These are phyloP conservation scores for Blattamonas nauphoetae DNA, from an alignment of 78 protist genomes.

Conservation along the genomic window DNA sequence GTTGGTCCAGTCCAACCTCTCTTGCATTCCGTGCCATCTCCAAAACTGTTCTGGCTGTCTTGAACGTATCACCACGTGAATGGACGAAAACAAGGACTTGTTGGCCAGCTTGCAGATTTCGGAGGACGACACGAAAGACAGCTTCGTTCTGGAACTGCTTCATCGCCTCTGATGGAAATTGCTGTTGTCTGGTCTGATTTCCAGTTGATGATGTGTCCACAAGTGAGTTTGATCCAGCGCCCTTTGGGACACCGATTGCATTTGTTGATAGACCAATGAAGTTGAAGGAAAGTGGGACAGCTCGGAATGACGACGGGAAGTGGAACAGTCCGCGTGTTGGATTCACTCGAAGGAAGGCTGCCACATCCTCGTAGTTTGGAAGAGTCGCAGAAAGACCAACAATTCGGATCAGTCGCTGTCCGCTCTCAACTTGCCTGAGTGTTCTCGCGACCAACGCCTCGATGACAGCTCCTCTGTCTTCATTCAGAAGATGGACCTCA, in stretches of 20 bases:
- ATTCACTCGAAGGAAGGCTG: slow-evolving; percentile 76
- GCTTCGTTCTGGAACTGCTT: neutral
- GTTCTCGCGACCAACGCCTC: slow-evolving; percentile 89
- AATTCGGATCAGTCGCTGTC: slow-evolving; percentile 87
- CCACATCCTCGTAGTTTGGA: slow-evolving; percentile 93
- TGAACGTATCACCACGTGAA: slow-evolving; percentile 78
- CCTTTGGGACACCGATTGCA: too few species aligned
- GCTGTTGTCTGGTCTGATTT: neutral
- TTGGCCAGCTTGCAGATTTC: slow-evolving; percentile 6
- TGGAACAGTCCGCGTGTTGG: slow-evolving; percentile 64
- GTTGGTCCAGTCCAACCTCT: too few species aligned
- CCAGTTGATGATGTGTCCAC: neutral
- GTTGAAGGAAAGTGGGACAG: slow-evolving; percentile 82
- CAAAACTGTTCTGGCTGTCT: slow-evolving; percentile 54
- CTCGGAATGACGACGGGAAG: slow-evolving; percentile 80
- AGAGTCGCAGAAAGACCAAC: slow-evolving; percentile 98
- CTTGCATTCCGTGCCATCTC: slow-evolving; percentile 54
- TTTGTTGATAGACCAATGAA: slow-evolving; percentile 54
- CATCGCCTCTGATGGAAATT: neutral
- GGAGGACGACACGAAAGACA: neutral
- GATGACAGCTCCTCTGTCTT: slow-evolving; percentile 93
- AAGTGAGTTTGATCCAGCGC: too few species aligned
- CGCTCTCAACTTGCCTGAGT: slow-evolving; percentile 67
- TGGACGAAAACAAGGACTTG: slow-evolving; percentile 92
- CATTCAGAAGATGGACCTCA: slow-evolving; percentile 95